Evolutionary conservation across 306 rosid species (phyloP).

Genomic region (Oemleria cerasiformis): DNA sequence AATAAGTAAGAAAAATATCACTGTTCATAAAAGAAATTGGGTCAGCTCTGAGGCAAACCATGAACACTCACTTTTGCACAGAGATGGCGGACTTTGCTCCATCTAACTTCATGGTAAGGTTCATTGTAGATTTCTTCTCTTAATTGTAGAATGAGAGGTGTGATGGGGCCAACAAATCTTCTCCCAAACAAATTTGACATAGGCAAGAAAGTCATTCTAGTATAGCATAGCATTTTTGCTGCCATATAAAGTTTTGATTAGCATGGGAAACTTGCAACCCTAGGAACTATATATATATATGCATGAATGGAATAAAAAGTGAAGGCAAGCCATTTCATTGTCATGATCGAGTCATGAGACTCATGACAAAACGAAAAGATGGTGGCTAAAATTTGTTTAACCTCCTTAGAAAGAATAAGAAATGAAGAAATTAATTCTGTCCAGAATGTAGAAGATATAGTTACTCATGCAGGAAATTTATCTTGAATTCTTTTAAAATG

Average conservation of each 20-base stretch:
- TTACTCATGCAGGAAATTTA: no score
- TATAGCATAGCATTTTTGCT: conserved; percentile 77
- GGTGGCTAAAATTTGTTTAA: no score
- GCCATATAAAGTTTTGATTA: not conserved
- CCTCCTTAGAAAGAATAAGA: no score
- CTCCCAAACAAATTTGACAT: conserved; percentile 71
- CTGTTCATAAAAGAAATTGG: no score
- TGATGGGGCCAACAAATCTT: conserved; percentile 64
- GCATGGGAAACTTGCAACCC: not conserved
- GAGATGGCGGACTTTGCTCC: conserved; percentile 54
- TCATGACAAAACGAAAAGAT: no score
- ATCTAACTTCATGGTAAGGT: conserved; percentile 46
- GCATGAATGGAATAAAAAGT: no score
- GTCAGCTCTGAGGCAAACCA: not conserved
- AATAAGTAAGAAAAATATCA: no score
- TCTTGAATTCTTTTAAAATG: not conserved
- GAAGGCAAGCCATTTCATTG: no score
- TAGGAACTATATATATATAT: no score
- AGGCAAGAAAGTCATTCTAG: conserved; percentile 62
- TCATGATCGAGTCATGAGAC: no score
- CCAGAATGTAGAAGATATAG: no score
- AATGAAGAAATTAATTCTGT: no score
- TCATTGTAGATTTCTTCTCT: conserved; percentile 46
- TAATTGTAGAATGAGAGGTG: conserved; percentile 56
- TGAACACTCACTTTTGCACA: conserved; percentile 44